Evolutionary conservation across 202 grass and related monocot genomes (phyloP).

Genomic region (Eragrostis tef): DNA sequence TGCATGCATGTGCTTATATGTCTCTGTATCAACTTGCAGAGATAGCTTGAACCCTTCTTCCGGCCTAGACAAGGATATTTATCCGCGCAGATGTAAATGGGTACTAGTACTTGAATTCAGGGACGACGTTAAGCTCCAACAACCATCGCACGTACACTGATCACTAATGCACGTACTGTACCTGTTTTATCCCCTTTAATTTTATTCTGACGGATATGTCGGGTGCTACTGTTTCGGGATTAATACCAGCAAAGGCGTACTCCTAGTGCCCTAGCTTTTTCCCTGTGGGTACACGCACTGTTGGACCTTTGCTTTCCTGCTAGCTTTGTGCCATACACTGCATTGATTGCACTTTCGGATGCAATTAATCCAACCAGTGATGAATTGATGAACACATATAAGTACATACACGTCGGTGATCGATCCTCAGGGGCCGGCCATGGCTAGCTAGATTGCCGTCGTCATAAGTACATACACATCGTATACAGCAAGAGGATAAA

Average conservation of each 20-base stretch:
- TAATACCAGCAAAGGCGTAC: background rate
- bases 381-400: background rate
- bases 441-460: background rate
- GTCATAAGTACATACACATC: conserved; percentile 48
- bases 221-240: background rate
- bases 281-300: background rate
- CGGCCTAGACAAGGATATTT: background rate
- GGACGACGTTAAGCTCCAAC: conserved; percentile 34
- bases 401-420: background rate
- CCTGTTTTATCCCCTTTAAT: background rate
- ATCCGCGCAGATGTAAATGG: background rate
- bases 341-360: conserved; percentile 25
- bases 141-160: conserved; percentile 41
- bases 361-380: conserved; percentile 35
- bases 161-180: conserved; percentile 35
- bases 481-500: background rate
- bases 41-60: conserved; percentile 16
- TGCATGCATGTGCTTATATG: background rate
- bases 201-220: conserved; percentile 46
- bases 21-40: background rate
- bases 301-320: background rate
- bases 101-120: background rate
- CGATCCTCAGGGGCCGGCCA: background rate
- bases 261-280: background rate
- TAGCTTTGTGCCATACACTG: conserved; percentile 6